Base-by-base conservation (phyloP, 805 yeast genomes). In the Metschnikowia kunwiensis region DNA sequence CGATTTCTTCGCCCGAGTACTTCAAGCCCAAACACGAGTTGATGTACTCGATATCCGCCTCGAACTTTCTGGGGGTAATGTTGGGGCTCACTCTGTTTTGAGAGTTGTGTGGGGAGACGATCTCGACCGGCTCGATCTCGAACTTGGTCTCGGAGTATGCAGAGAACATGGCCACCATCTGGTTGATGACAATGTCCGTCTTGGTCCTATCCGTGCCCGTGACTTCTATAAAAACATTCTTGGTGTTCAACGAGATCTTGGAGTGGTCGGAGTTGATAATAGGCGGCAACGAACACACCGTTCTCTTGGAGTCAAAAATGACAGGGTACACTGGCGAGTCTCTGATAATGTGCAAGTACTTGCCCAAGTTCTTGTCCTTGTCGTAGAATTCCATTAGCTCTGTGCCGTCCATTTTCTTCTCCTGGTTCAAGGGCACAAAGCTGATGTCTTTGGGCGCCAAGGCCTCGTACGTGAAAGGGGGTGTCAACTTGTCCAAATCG, bases 121-220 rank as follows among this genome's bases (percentile, higher is more conserved):
- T 75, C 62, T 86, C 71, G 37, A 94, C 86, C 5, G 96, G 96
- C 69, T 93, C 98, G 42, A 93, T 74, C 42, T 85, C 77, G 67
- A 88, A 93, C 48, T 86, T 84, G 30, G 77, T 80, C 12, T 68
- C 76, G 61, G 89, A 82, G 70, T 93, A 89, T 55, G 80, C 80
- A 26, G 97, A 80, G 61, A 93, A 93, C 97, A 93, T 91, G 43
- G 97, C 93, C 41, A 89, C 94, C 53, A 93, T 63, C 62, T 84
- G 94, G 64, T 89, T 84, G 44, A 93, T 77, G 40, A 93, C 99
- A 57, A 93, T 74, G 56, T 87, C 97, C 32, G 88, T 83, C 65
- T 94, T 94, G 44, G 98, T 91, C 60, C 67, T 84, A 61, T 93
- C 99, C 34, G 95, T 86, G 48, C 95, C 99, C 12, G 97, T 91